Conservation (phyloP, 2,329 filamentous ascomycete species). For the Bipolaris zeicola region DNA sequence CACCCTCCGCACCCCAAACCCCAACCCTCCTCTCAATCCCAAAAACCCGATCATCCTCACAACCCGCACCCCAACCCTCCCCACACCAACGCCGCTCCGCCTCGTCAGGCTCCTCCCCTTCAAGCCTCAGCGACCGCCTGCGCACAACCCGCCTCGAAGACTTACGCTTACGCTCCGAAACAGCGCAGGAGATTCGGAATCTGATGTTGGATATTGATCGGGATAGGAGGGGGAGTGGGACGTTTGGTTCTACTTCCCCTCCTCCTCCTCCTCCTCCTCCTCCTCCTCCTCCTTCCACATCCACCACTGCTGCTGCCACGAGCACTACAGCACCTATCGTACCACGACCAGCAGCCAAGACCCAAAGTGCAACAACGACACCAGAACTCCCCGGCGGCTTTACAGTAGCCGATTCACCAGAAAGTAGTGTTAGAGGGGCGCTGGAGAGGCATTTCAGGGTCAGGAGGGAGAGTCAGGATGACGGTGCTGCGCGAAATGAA, state of each 20-base stretch:
- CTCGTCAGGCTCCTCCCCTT: not conserved
- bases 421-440: not conserved
- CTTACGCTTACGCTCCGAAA: constrained; percentile 1
- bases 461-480: not conserved
- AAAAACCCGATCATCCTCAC: not conserved
- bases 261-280: not conserved
- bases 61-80: not conserved
- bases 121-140: constrained; percentile 4
- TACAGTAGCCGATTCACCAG: not conserved
- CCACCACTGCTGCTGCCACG: not conserved
- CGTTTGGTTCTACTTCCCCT: not conserved
- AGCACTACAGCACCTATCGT: not conserved
- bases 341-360: too few relatives aligned
- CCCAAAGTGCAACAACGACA: too few relatives aligned
- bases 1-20: too few relatives aligned
- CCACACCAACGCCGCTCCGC: not conserved
- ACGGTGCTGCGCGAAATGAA: not conserved
- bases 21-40: too few relatives aligned
- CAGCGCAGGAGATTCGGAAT: constrained; percentile 5
- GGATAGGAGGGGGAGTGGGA: not conserved
- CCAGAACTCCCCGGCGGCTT: not conserved
- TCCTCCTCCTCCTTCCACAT: not conserved
- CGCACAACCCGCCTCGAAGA: constrained; percentile 4
- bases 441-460: not conserved
- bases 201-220: constrained; percentile 4